These are phyloP conservation scores for Geosiphon pyriformis DNA, from an alignment of 192 early-diverging fungal species.

Conservation along the genomic window DNA sequence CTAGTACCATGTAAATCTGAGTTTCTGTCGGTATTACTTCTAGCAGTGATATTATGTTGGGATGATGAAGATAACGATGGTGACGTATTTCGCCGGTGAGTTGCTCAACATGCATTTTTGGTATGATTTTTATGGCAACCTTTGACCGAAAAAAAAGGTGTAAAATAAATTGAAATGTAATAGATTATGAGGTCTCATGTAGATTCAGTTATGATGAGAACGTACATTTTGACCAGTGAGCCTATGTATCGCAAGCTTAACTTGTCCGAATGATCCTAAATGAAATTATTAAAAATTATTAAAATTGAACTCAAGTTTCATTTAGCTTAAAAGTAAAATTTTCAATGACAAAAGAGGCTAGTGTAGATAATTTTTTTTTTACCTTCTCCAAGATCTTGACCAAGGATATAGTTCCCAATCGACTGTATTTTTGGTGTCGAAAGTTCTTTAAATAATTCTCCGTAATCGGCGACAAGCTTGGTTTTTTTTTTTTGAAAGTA, in stretches of 20 bases:
- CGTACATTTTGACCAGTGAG: constrained; percentile 46
- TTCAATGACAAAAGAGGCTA: neutral
- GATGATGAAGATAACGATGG: constrained; percentile 65
- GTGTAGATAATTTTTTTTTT: neutral
- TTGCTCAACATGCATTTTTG: constrained; percentile 50
- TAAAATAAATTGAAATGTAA: constrained; percentile 5
- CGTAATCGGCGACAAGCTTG: constrained; percentile 55
- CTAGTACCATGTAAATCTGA: constrained; percentile 75
- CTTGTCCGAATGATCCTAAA: constrained; percentile 59
- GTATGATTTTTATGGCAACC: constrained; percentile 60
- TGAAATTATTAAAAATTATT: neutral
- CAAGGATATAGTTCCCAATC: constrained; percentile 52
- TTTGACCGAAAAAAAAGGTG: constrained; percentile 10
- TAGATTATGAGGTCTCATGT: neutral
- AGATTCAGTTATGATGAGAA: neutral
- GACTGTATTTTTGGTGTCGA: constrained; percentile 46
- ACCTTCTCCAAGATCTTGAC: constrained; percentile 51
- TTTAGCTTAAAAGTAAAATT: neutral
- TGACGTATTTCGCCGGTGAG: constrained; percentile 61
- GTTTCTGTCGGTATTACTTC: constrained; percentile 70
- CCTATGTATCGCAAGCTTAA: constrained; percentile 54
- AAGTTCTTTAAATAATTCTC: constrained; percentile 57
- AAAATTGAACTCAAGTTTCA: neutral
- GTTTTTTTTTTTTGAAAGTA: too few relatives aligned
- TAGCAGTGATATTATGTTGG: constrained; percentile 72